These are phyloP conservation scores for Astrocystis sublimbata DNA, from an alignment of 495 filamentous ascomycete genomes.

Conservation along the genomic window DNA sequence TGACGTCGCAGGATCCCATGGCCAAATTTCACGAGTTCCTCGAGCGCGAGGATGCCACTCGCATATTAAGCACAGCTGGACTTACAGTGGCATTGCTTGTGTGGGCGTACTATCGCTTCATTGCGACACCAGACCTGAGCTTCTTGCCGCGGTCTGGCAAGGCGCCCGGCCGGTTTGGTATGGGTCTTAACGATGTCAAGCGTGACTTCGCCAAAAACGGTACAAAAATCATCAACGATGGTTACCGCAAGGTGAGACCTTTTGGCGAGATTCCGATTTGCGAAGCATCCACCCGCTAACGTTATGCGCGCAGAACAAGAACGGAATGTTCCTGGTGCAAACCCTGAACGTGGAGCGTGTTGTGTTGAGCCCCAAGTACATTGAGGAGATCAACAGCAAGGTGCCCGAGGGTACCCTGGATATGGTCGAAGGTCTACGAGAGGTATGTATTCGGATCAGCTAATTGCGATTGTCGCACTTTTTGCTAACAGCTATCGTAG, in stretches of 20 bases:
- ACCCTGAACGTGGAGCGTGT: slow-evolving; percentile 23
- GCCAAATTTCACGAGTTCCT: slow-evolving; percentile 11
- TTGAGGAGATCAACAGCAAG: slow-evolving; percentile 24
- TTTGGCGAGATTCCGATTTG: not conserved
- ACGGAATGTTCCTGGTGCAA: slow-evolving; percentile 22
- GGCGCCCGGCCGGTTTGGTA: slow-evolving; percentile 15
- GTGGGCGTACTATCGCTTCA: slow-evolving; percentile 13
- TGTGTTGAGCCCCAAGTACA: slow-evolving; percentile 25
- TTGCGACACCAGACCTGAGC: slow-evolving; percentile 15
- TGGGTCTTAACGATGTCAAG: slow-evolving; percentile 20
- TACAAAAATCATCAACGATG: slow-evolving; percentile 21
- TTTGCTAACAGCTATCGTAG: slow-evolving; percentile 10
- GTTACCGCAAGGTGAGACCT: slow-evolving; percentile 15
- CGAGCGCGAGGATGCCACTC: slow-evolving; percentile 13
- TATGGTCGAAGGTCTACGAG: slow-evolving; percentile 22
- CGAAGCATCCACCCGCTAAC: not conserved
- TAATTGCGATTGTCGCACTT: not conserved
- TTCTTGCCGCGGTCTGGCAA: slow-evolving; percentile 19
- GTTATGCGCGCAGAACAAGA: slow-evolving; percentile 11
- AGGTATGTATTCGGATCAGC: slow-evolving; percentile 2
- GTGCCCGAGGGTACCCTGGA: slow-evolving; percentile 20
- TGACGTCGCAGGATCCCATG: not conserved
- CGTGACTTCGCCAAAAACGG: slow-evolving; percentile 23
- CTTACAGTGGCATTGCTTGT: slow-evolving; percentile 13
- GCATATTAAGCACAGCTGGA: slow-evolving; percentile 8